Conservation (phyloP, 192 early-diverging fungal species). For the Entophlyctis luteolus region DNA sequence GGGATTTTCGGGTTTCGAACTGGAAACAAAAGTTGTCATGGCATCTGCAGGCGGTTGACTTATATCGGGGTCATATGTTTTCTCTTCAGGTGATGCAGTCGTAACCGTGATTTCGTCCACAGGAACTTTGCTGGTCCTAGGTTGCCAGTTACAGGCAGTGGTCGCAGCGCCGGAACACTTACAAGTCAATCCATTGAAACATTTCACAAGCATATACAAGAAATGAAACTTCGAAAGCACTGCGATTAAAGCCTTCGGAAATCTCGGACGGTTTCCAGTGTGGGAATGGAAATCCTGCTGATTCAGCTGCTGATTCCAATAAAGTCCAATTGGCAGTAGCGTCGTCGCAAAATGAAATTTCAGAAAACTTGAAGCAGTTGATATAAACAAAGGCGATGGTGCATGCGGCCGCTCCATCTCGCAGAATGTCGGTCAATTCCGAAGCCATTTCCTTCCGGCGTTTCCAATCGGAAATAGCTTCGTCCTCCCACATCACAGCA, state of each 20-base stretch:
- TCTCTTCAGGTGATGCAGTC: neutral
- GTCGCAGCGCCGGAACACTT: neutral
- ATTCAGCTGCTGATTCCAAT: neutral
- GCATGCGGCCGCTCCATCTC: slow-evolving; percentile 28
- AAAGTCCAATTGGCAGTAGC: slow-evolving; percentile 1
- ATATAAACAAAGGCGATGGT: slow-evolving; percentile 25
- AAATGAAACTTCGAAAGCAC: neutral
- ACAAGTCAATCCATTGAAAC: slow-evolving; percentile 21
- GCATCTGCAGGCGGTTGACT: too few species aligned
- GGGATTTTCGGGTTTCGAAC: neutral
- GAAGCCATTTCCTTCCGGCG: slow-evolving; percentile 14
- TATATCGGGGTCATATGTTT: too few species aligned
- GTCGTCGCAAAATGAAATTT: slow-evolving; percentile 12
- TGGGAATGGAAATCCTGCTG: neutral
- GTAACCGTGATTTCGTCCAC: neutral
- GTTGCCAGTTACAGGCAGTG: neutral
- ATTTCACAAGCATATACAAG: slow-evolving; percentile 1
- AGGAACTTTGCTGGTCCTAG: neutral
- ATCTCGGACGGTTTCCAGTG: slow-evolving; percentile 4
- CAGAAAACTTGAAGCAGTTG: neutral
- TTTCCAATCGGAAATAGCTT: neutral
- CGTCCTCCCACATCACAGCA: neutral
- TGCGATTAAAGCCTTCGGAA: neutral
- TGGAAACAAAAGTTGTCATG: neutral
- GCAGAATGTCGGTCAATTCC: slow-evolving; percentile 27